Conservation (phyloP, 768 basidiomycete species). For the Sarcodon aspratus region DNA sequence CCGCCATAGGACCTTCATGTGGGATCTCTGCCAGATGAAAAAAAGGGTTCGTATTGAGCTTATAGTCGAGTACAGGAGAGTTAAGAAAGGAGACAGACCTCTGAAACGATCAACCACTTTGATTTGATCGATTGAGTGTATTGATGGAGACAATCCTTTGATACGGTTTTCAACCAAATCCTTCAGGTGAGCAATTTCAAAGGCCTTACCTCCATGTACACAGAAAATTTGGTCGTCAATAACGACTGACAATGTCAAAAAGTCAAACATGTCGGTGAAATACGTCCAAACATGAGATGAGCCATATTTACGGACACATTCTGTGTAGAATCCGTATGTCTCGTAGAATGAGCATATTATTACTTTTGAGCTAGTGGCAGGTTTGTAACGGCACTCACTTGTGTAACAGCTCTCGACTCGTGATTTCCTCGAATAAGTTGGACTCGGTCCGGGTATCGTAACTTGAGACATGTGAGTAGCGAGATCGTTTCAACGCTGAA, state of each 20-base stretch:
- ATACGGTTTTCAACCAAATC: slow-evolving; percentile 3
- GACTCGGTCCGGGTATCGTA: slow-evolving; percentile 92
- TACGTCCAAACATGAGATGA: slow-evolving; percentile 96
- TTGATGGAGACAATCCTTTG: slow-evolving; percentile 88
- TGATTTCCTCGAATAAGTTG: slow-evolving; percentile 97
- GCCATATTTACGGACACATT: slow-evolving; percentile 96
- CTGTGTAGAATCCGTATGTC: slow-evolving; percentile 99
- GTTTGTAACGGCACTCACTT: slow-evolving; percentile 44
- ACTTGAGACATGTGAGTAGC: slow-evolving; percentile 89
- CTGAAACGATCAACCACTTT: slow-evolving; percentile 98
- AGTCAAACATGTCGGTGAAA: slow-evolving; percentile 99
- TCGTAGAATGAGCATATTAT: slow-evolving; percentile 19
- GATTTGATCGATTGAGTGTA: slow-evolving; percentile 99
- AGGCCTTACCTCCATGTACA: slow-evolving; percentile 80
- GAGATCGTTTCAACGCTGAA: slow-evolving; percentile 99
- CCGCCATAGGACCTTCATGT: slow-evolving; percentile 99
- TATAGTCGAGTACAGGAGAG: not conserved
- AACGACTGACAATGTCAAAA: slow-evolving; percentile 91
- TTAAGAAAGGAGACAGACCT: slow-evolving; percentile 46
- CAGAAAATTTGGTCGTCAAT: slow-evolving; percentile 99
- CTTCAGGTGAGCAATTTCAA: not conserved
- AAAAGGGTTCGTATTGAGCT: slow-evolving; percentile 3
- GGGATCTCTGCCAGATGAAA: slow-evolving; percentile 69
- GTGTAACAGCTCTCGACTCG: slow-evolving; percentile 95
- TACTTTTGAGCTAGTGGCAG: slow-evolving; percentile 9